Evolutionary conservation across 75 land plant species (phyloP).

Genomic region (Ceratopteris richardii): DNA sequence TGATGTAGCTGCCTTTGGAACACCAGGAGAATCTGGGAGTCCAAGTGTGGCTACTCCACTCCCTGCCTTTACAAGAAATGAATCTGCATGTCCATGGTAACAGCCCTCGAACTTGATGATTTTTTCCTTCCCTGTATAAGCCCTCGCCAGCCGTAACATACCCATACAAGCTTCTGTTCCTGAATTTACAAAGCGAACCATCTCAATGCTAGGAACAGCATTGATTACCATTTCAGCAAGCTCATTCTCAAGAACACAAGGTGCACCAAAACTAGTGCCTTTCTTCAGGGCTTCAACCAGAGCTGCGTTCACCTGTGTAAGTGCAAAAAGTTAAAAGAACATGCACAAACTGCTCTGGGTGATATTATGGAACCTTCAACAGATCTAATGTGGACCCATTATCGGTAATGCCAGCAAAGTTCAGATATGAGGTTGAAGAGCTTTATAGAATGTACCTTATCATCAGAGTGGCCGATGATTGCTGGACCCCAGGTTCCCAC

Average conservation of each 20-base stretch:
- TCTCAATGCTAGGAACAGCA: conserved; percentile 93
- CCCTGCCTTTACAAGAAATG: conserved; percentile 95
- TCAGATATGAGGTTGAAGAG: neutral
- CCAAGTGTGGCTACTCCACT: conserved; percentile 99
- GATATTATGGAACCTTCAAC: neutral
- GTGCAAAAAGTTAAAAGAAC: neutral
- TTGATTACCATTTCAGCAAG: conserved; percentile 86
- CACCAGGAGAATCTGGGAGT: conserved; percentile 90
- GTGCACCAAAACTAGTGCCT: conserved; percentile 99
- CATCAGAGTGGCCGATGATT: conserved; percentile 96
- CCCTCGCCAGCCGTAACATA: conserved; percentile 83
- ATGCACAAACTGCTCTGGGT: neutral
- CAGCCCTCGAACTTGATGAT: conserved; percentile 95
- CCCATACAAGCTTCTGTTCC: conserved; percentile 99
- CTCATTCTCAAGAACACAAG: conserved; percentile 71
- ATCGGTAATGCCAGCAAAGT: neutral
- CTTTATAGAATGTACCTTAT: conserved; percentile 39
- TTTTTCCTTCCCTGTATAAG: conserved; percentile 66
- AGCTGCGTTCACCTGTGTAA: conserved; percentile 77
- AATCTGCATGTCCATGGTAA: conserved; percentile 98
- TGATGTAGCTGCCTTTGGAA: conserved; percentile 64
- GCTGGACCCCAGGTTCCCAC: conserved; percentile 99
- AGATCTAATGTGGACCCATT: neutral
- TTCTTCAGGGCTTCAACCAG: conserved; percentile 81
- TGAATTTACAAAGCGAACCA: conserved; percentile 97